A percentile compares a stretch with the other conserved stretches of the same genome.
phyloP scores from a whole-genome alignment of 805 yeast species.

The Yarrowia porcina region DNA sequence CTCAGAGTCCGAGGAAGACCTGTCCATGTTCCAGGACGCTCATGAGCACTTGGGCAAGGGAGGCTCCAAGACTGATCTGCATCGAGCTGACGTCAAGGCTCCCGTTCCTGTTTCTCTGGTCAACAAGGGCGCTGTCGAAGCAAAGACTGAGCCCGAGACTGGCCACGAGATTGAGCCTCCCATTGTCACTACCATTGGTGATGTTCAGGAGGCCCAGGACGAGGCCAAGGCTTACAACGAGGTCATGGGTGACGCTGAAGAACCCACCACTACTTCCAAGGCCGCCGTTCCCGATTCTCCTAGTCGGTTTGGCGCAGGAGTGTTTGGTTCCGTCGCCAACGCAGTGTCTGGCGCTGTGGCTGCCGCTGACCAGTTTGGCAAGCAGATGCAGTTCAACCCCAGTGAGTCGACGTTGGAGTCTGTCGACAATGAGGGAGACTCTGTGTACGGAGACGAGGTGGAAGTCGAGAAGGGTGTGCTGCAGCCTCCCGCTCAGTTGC shows the following conservation, averaged over 20 bases:
- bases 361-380: conserved; percentile 23
- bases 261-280: not conserved
- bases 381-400: conserved; percentile 25
- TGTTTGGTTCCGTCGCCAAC: not conserved
- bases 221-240: conserved; percentile 11
- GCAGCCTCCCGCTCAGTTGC: conserved; percentile 9
- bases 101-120: not conserved
- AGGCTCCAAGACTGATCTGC: conserved; percentile 1
- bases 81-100: not conserved
- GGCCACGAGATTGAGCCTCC: conserved; percentile 3
- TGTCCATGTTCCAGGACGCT: conserved; percentile 24
- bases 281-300: not conserved
- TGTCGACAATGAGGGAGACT: not conserved
- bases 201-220: conserved; percentile 13
- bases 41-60: not conserved
- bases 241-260: not conserved
- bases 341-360: conserved; percentile 19
- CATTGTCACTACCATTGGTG: conserved; percentile 8
- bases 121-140: not conserved
- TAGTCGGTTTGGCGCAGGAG: not conserved
- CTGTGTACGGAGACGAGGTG: not conserved
- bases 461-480: not conserved
- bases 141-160: conserved; percentile 5
- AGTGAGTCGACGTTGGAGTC: conserved; percentile 12
- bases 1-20: conserved; percentile 21